A percentile compares a stretch with the other conserved stretches of the same genome.
Conservation (phyloP, 2,329 filamentous ascomycete genomes). For the Fusarium coffeatum region DNA sequence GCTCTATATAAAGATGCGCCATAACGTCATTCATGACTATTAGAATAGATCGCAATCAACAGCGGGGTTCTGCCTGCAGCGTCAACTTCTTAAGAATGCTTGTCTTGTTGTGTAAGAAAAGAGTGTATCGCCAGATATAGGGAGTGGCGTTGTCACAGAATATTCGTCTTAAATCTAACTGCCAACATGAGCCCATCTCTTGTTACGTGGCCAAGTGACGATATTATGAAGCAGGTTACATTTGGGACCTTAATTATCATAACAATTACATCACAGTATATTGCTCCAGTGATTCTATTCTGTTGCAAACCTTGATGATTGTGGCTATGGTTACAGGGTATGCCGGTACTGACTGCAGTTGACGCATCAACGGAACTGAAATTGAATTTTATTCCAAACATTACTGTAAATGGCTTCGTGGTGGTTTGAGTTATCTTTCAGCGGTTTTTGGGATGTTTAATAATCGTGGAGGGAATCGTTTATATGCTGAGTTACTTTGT, state of each 20-base stretch:
- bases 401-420: neutral
- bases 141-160: neutral
- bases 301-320: neutral
- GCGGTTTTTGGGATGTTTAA: neutral
- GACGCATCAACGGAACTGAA: neutral
- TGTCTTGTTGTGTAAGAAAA: neutral
- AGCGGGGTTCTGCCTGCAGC: conserved; percentile 24
- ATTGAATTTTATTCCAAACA: neutral
- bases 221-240: neutral
- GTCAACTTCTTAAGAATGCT: conserved; percentile 3
- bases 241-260: too few relatives aligned
- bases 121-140: neutral
- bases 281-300: neutral
- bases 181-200: neutral
- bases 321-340: neutral
- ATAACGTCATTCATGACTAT: conserved; percentile 40
- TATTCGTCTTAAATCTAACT: neutral
- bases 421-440: neutral
- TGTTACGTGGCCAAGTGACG: neutral
- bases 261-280: neutral
- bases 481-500: neutral
- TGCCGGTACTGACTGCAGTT: neutral
- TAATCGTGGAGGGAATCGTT: neutral
- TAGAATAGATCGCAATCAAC: conserved; percentile 24
- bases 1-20: conserved; percentile 43